Evolutionary conservation across 75 land plant genomes (phyloP), one percentile per base, ranked within the genome.

Genomic region (Adiantum capillusveneris): DNA sequence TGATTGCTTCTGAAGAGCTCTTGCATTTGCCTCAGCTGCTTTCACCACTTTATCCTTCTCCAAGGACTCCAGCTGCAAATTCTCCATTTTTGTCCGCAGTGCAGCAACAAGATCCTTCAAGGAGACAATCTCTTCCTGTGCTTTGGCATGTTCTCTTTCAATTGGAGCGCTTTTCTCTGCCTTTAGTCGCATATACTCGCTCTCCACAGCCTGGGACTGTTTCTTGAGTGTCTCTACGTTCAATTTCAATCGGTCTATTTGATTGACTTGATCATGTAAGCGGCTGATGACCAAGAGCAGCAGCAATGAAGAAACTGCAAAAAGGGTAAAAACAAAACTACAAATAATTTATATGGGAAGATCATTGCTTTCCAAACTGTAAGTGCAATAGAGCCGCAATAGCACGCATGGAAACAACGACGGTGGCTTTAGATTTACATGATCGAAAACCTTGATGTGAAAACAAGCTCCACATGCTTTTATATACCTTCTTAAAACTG

Each of bases 1-100:
- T 11, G 92, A 75, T 56, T 87, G 96, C 30, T 88, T 90, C 62
- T 65, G 77, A 13, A 90, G 58, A 50, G 93, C 96, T 29, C 65
- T 51, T 17, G 75, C 68, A 74, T 68, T 81, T 24, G 83, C 72
- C 57, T 87, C 85, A n/a, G 88, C 93, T 46, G 66, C 56, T 42
- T 66, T 71, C 7, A 46, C 70, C 16, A 81, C 81, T 42, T 75
- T 76, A 22, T 58, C 58, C 44, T 78, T 90, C 13, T 44, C 56
- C 53, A 73, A 76, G 19, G 65, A 65, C 28, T 76, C 79, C 18
- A 75, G 66, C 43, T 79, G 68, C 44, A 88, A 62, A 16, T 81
- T 57, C 43, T 74, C 67, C 50, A 87, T 54, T 57, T 72, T 79
- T 36, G 28, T 36, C 41, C 37, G 52, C 62, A 87, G 58, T 20